Evolutionary conservation across 164 flowering plant species (phyloP), one percentile per base, ranked within the genome.

Genomic region (Stephania yunnanensis): DNA sequence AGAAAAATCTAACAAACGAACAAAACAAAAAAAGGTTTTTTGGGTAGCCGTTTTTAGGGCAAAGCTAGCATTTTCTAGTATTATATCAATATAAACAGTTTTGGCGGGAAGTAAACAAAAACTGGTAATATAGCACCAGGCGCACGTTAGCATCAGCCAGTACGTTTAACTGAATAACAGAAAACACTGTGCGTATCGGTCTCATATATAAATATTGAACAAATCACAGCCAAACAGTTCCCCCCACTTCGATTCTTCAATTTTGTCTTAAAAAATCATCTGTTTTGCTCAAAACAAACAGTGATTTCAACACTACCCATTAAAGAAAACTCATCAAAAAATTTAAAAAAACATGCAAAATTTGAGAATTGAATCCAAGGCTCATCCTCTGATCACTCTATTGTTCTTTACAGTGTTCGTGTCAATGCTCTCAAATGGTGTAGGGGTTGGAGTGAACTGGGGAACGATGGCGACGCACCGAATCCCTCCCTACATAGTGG

Each of bases 401-500:
- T 36, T 36, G 44, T 44, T 83, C 68, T 65, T 83, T 45, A 58
- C 15, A 9, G 11, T 75, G 42, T 29, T 79, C 11, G 15, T 84
- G 77, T 46, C 44, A 22, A 46, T 74, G 77, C 78, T 75, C 17
- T n/a, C 45, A 6, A 69, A 17, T 48, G 89, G 75, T 2, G 7
- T 17, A 20, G 64, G 89, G 36, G 76, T 91, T 44, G 97, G 98
- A 36, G 91, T 93, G 76, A 93, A 93, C 83, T 93, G 97, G 98
- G 97, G 97, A 46, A 93, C 89, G 42, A 85, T 85, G 94, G 83
- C 93, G 6, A 86, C 86, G 6, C 90, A 90, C 83, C 87, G 77
- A 55, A 87, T 93, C 3, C 92, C 95, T 7, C 83, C 97, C 1
- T 81, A 86, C 7, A 87, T 76, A 72, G 90, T 94, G 15, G 97